Conservation (phyloP, 1,139 yeast species). For the Groenewaldozyma auringiensis region DNA sequence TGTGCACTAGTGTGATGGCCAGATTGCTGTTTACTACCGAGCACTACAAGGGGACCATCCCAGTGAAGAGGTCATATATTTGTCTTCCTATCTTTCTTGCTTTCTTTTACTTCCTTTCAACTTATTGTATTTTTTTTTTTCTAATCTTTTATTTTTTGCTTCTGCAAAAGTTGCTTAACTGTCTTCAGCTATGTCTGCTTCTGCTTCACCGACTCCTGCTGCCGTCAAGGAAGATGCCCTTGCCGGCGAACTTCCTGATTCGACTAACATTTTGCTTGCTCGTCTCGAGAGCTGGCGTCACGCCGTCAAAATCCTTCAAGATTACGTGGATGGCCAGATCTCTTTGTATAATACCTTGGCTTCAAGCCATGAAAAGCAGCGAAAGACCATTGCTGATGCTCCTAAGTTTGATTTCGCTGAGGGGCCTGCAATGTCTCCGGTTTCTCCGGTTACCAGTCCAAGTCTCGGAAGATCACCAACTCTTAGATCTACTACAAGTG, state of each 20-base stretch:
- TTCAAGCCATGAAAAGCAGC: constrained; percentile 29
- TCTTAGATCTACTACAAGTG: constrained; percentile 5
- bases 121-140: too few species aligned
- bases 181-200: too few species aligned
- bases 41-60: too few species aligned
- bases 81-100: too few species aligned
- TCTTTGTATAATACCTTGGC: constrained; percentile 25
- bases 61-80: too few species aligned
- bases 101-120: too few species aligned
- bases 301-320: constrained; percentile 26
- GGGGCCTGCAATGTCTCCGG: not conserved
- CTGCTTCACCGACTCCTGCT: constrained; percentile 8
- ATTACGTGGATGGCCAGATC: constrained; percentile 26
- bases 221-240: constrained; percentile 21
- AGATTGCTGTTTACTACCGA: too few species aligned
- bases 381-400: constrained; percentile 27
- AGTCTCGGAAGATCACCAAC: constrained; percentile 1
- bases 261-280: constrained; percentile 29
- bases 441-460: constrained; percentile 1
- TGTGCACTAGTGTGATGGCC: too few species aligned
- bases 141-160: too few species aligned
- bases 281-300: constrained; percentile 35
- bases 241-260: constrained; percentile 26
- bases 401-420: constrained; percentile 27
- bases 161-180: too few species aligned